phyloP scores from a whole-genome alignment of 257 asterid genomes.

The Phtheirospermum japonicum region DNA sequence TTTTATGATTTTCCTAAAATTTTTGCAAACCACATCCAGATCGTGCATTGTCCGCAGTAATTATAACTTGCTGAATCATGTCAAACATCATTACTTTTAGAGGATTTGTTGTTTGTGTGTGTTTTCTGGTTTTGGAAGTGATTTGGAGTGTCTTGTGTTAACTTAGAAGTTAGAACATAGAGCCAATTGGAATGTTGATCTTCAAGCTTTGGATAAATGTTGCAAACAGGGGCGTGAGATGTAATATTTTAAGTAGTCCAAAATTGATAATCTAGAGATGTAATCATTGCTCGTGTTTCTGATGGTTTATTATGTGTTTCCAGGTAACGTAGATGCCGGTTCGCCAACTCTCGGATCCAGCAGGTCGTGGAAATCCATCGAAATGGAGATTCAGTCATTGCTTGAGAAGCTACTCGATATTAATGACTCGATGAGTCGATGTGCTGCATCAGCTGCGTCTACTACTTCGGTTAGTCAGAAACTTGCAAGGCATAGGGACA shows the following conservation, averaged over 20 bases:
- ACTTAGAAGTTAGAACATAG: neutral
- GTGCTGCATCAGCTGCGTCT: slow-evolving; percentile 91
- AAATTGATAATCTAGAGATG: neutral
- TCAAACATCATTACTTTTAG: neutral
- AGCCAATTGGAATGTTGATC: neutral
- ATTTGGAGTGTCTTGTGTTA: neutral
- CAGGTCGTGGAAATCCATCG: slow-evolving; percentile 96
- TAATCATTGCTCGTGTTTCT: slow-evolving; percentile 8
- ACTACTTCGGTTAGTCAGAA: slow-evolving; percentile 89
- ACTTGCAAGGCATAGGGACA: slow-evolving; percentile 96
- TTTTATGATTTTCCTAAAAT: neutral
- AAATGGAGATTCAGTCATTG: slow-evolving; percentile 93
- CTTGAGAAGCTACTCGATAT: slow-evolving; percentile 89
- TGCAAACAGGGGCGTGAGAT: slow-evolving; percentile 15
- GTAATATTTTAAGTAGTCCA: neutral
- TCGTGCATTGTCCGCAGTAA: slow-evolving; percentile 6
- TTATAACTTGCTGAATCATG: slow-evolving; percentile 13
- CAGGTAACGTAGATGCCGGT: slow-evolving; percentile 74
- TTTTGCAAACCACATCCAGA: slow-evolving; percentile 6
- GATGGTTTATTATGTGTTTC: slow-evolving; percentile 34
- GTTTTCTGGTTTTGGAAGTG: neutral
- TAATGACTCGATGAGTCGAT: slow-evolving; percentile 94
- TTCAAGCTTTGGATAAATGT: slow-evolving; percentile 10
- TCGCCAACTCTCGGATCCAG: slow-evolving; percentile 85
- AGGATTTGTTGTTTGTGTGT: neutral